Base-by-base conservation (phyloP, 805 yeast genomes). In the Suhomyces prunicola region DNA sequence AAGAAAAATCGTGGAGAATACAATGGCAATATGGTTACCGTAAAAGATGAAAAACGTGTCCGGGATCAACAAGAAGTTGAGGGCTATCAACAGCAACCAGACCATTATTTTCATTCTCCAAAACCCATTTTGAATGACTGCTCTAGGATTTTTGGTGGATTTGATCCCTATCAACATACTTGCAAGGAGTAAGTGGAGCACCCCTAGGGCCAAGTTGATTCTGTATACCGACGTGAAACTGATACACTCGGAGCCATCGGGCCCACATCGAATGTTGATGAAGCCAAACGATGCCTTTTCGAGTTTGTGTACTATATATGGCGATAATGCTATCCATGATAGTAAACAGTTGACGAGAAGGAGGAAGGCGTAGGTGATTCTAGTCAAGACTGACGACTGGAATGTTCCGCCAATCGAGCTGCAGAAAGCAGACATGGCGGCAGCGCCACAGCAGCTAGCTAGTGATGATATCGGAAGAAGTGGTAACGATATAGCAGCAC, bases 221-320 rank as follows among this genome's bases (percentile, higher is more conserved):
- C 98, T 75, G 67, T 94, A 96, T n/a, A 94, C 97, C 4, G 96
- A 92, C 13, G 90, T 89, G 69, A 93, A 94, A 46, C 97, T 96
- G 46, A 76, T 76, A 68, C 97, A 91, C 60, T 88, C 87, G 22
- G 83, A 82, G 12, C 94, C 96, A 44, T 85, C 77, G 5, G 76
- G 75, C 3, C 79, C 84, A 71, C 99, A 93, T 42, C 82, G 84
- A 57, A 79, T 79, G 60, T 85, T 86, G 63, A 88, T 82, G 54
- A 80, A 76, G 12, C 90, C 90, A 70, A 85, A 80, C 0, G 90
- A 79, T 6, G 90, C 76, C 54, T 79, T 80, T 55, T 87, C 94
- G 7, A 94, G 83, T 71, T 88, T 82, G 54, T 83, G 77, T 17
- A 87, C 79, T 4, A 93, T 84, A 69, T 88, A 87, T 56, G 90